Conservation (phyloP, 306 rosid genomes). For the Fragaria vesca region DNA sequence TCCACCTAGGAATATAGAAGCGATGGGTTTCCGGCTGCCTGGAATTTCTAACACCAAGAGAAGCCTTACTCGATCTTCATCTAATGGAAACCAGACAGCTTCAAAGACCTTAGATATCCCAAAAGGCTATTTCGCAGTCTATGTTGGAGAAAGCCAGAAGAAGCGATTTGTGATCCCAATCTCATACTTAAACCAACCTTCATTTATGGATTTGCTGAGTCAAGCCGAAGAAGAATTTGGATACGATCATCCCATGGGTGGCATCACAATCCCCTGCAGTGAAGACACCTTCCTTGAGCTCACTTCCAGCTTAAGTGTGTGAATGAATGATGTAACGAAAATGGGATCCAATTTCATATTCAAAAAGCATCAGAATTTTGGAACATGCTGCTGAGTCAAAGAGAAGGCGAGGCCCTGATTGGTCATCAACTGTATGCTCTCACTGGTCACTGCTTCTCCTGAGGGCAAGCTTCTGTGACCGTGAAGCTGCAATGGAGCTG, state of each 20-base stretch:
- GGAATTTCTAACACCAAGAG: too few species aligned
- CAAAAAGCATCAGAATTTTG: background rate
- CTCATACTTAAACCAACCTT: background rate
- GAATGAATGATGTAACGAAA: background rate
- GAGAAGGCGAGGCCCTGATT: background rate
- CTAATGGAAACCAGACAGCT: too few species aligned
- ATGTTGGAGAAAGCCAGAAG: background rate
- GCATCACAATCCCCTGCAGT: background rate
- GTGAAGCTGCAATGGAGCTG: background rate
- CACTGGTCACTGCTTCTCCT: background rate
- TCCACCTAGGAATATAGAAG: too few species aligned
- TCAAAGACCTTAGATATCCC: too few species aligned
- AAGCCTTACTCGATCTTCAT: too few species aligned
- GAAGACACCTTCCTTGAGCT: background rate
- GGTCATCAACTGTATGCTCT: background rate
- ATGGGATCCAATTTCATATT: background rate
- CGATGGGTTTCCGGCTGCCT: too few species aligned
- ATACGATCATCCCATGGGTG: background rate
- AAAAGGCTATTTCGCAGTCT: too few species aligned
- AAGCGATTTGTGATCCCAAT: background rate
- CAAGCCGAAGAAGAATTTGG: slow-evolving; percentile 4
- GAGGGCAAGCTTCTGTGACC: background rate
- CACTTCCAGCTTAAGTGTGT: background rate
- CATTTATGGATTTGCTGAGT: background rate
- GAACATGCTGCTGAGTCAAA: background rate